Base-by-base conservation (phyloP, 345 rosid genomes). In the Salix caprea region DNA sequence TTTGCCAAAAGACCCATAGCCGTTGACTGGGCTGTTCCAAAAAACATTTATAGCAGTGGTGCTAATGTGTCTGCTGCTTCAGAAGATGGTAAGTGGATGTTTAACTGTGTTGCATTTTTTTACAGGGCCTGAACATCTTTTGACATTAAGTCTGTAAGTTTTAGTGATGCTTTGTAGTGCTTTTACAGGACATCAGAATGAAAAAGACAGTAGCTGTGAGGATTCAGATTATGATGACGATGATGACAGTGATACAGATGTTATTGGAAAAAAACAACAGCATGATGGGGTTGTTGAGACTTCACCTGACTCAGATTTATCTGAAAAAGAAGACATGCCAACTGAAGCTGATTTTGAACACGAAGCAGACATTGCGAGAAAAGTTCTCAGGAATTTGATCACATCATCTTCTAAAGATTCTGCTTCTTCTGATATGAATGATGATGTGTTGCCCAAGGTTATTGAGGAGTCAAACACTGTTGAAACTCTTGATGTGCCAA, bases 1-100 rank as follows among this genome's bases (percentile, higher is more conserved):
- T 88, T 91, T 85, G 86, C 79, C 71, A 88, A 87, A 86, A 89
- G 99, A 80, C 88, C 97, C 42, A 89, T 93, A 81, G 96, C 96
- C 69, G 94, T 96, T 76, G 99, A 96, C 80, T 93, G 96, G 99
- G 99, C 96, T 76, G 91, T 96, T 84, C 88, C 99, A 18, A 96
- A 93, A 84, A 96, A 93, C 76, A 71, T 96, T 15, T 93, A 93
- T 75, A 81, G 77, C 69, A 84, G 74, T 50, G 81, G 90, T 32
- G 79, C 85, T 74, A 85, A 74, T 82, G 78, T 85, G 19, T 80
- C 84, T 74, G 77, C 71, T 80, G 84, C 83, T 72, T 71, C 89
- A 64, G 87, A 79, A 69, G 91, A 89, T 84, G 97, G 98, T 91
- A 87, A 76, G 58, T 74, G 19, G 19, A 56, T 74, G 72, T 85